Evolutionary conservation across 345 rosid species (phyloP), one percentile per base, ranked within the genome.

Genomic region (Arabidopsis arenosa): DNA sequence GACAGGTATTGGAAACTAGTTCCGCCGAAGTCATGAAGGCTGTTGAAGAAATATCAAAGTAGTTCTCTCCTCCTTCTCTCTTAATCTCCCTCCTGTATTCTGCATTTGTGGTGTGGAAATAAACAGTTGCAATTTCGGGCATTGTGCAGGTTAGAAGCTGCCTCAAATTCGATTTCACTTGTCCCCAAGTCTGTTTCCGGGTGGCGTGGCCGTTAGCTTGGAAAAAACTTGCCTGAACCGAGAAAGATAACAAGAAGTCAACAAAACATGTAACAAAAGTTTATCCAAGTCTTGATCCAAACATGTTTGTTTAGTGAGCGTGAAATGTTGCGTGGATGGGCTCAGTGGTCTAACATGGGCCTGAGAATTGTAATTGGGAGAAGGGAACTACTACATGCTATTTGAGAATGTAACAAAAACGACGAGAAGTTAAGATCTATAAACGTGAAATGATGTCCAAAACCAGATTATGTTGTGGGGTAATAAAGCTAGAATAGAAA

Each of bases 1-100:
- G 98, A 40, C 97, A 95, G 63, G 98, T 92, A 73, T 81, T 93
- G 36, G 99, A 95, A 83, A 92, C 98, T 78, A 92, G 86, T 78
- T 90, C 96, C 21, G 44, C 84, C 5, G 98, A 95, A 81, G 84
- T 95, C 66, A 81, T 88, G 74, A 95, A 79, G 75, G 93, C 90
- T 59, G 87, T 88, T 26, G 93, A 92, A 83, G 94, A 95, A 78
- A 92, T 95, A 82, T 88, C 96, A 6, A 92, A 78, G 99, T 92
- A 71, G 56, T 11, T 44, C 56, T 9, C 79, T 75, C 67, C 43
- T 68, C 79, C 65, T 69, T 48, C 68, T 60, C 77, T 66, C 5
- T 58, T 8, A 43, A 13, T 14, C 15, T 49, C 60, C 44, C 60
- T 41, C 21, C 49, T 35, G 39, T 61, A 53, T 56, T 52, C 4